Evolutionary conservation across 2,329 filamentous ascomycete genomes (phyloP).

Genomic region (Ploettnerulaceae sp.): DNA sequence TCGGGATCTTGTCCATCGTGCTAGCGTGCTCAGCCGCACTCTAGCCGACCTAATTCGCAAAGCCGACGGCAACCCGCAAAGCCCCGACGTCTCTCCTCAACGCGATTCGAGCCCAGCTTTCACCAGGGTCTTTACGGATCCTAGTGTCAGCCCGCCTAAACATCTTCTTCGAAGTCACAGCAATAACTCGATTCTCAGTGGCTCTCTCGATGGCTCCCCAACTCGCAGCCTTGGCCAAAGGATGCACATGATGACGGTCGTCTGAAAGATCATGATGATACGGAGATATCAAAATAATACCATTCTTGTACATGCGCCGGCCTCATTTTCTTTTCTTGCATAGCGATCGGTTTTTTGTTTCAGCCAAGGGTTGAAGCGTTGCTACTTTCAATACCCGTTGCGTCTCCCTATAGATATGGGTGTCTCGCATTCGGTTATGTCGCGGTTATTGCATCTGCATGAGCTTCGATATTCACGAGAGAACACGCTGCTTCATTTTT

Average conservation of each 20-base stretch:
- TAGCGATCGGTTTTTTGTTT: conserved; percentile 37
- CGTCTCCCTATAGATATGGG: conserved; percentile 21
- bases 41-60: conserved; percentile 56
- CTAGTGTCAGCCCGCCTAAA: conserved; percentile 50
- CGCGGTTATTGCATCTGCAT: conserved; percentile 10
- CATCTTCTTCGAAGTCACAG: conserved; percentile 49
- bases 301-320: conserved; percentile 29
- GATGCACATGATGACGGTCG: conserved; percentile 63
- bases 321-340: conserved; percentile 35
- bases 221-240: conserved; percentile 47
- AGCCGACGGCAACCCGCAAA: conserved; percentile 53
- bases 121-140: conserved; percentile 61
- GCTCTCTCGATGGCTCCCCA: conserved; percentile 49
- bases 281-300: conserved; percentile 6
- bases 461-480: no score
- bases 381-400: conserved; percentile 20
- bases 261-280: conserved; percentile 25
- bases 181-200: conserved; percentile 47
- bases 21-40: conserved; percentile 53
- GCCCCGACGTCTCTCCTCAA: conserved; percentile 46
- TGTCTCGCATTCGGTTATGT: conserved; percentile 1
- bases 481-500: conserved; percentile 2
- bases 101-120: conserved; percentile 62
- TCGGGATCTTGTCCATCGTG: conserved; percentile 60
- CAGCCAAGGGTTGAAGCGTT: conserved; percentile 23